A percentile compares a stretch with the other conserved stretches of the same genome.
phyloP scores from a whole-genome alignment of 768 basidiomycete genomes.

The Termitomyces sp. region DNA sequence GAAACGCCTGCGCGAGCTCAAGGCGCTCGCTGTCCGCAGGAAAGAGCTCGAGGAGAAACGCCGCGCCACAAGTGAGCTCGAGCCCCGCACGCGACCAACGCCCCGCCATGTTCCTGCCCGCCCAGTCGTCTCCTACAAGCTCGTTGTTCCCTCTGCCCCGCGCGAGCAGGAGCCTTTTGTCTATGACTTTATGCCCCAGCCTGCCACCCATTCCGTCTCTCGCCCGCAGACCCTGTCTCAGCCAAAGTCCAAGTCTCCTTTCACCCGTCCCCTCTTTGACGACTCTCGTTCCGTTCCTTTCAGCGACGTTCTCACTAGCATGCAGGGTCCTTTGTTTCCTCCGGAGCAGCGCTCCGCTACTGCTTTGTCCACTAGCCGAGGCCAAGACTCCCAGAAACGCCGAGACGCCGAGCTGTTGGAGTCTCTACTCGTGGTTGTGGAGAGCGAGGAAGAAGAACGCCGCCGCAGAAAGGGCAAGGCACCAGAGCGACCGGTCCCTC shows the following conservation, averaged over 20 bases:
- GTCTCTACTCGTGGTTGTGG: slow-evolving; percentile 38
- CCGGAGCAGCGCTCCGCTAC: slow-evolving; percentile 28
- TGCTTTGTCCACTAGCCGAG: slow-evolving; percentile 20
- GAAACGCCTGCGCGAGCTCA: slow-evolving; percentile 36
- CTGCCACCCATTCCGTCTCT: neutral
- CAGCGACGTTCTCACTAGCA: slow-evolving; percentile 51
- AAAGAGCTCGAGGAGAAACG: slow-evolving; percentile 28
- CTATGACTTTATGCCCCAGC: slow-evolving; percentile 24
- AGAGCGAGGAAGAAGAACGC: slow-evolving; percentile 38
- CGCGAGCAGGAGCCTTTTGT: slow-evolving; percentile 20
- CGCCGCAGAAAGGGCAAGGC: slow-evolving; percentile 30
- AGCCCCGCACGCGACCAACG: too few relatives aligned
- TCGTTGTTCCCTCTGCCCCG: slow-evolving; percentile 7
- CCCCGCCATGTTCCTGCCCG: slow-evolving; percentile 6
- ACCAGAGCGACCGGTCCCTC: slow-evolving; percentile 6
- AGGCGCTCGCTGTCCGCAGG: slow-evolving; percentile 26
- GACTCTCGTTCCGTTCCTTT: slow-evolving; percentile 45
- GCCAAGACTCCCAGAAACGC: slow-evolving; percentile 12
- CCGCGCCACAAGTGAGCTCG: too few relatives aligned
- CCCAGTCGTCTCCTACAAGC: slow-evolving; percentile 18
- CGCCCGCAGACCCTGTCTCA: slow-evolving; percentile 5
- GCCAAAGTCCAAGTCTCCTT: slow-evolving; percentile 15
- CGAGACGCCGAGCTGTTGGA: slow-evolving; percentile 36
- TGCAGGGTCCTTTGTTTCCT: slow-evolving; percentile 59
- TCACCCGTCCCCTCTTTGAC: slow-evolving; percentile 24